phyloP scores from a whole-genome alignment of 2,329 filamentous ascomycete genomes.

The Paecilomyces dactylethromorphus region DNA sequence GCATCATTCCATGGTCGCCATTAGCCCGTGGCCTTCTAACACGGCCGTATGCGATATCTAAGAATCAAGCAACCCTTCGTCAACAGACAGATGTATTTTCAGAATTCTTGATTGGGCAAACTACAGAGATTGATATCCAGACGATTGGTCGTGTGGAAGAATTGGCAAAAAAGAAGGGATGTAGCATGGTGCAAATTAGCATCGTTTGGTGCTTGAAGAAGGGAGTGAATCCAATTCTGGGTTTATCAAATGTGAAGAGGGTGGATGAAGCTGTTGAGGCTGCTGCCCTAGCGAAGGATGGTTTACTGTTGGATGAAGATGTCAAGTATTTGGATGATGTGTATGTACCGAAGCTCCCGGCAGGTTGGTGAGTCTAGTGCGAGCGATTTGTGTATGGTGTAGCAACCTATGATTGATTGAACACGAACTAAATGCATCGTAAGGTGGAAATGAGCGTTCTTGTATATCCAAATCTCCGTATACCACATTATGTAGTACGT shows the following conservation, averaged over 20 bases:
- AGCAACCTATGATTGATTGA: too few relatives aligned
- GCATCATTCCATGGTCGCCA: slow-evolving; percentile 34
- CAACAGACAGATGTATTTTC: slow-evolving; percentile 39
- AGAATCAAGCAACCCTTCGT: slow-evolving; percentile 32
- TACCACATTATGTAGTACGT: too few relatives aligned
- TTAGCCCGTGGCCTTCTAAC: slow-evolving; percentile 41
- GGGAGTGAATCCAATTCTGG: slow-evolving; percentile 54
- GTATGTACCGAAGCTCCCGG: slow-evolving; percentile 46
- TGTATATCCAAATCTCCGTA: too few relatives aligned
- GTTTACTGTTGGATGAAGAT: slow-evolving; percentile 49
- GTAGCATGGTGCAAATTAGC: slow-evolving; percentile 59
- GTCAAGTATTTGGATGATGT: slow-evolving; percentile 56
- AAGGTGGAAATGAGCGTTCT: too few relatives aligned
- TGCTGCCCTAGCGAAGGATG: slow-evolving; percentile 26
- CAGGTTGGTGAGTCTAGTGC: too few relatives aligned
- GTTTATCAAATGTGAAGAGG: slow-evolving; percentile 51
- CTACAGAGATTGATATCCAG: slow-evolving; percentile 43
- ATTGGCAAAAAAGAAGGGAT: slow-evolving; percentile 50
- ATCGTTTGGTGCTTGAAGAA: slow-evolving; percentile 56
- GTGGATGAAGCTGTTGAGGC: slow-evolving; percentile 56
- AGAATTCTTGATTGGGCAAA: slow-evolving; percentile 32
- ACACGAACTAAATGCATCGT: too few relatives aligned
- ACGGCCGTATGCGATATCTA: slow-evolving; percentile 31
- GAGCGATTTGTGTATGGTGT: too few relatives aligned
- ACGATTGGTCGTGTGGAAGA: slow-evolving; percentile 53